Conservation (phyloP, 73 alveolate genomes). For the Urostyla sp. region DNA sequence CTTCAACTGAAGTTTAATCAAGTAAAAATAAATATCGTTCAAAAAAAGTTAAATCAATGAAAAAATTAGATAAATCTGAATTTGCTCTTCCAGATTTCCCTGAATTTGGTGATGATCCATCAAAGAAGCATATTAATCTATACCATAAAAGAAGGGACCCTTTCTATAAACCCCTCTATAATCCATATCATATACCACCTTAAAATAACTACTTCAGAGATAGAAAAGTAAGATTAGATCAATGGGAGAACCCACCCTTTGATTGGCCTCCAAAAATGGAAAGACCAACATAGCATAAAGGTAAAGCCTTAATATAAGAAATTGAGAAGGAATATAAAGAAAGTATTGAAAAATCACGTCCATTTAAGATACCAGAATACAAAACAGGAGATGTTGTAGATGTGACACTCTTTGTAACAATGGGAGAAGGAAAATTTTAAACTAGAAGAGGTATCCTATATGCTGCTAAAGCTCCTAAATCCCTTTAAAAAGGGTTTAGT, state of each 20-base stretch:
- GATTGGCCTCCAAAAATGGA: constrained; percentile 32
- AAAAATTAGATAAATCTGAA: too few relatives aligned
- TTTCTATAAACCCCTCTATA: constrained; percentile 27
- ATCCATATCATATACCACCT: constrained; percentile 18
- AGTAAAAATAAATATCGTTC: neutral
- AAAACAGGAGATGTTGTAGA: constrained; percentile 66
- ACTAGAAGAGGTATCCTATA: constrained; percentile 34
- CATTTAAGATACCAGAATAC: constrained; percentile 55
- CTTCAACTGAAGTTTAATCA: neutral
- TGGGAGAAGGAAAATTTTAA: constrained; percentile 57
- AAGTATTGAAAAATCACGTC: neutral
- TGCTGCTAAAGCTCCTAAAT: neutral
- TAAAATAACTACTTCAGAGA: neutral
- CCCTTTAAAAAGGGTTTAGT: constrained; percentile 9
- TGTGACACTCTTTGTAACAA: constrained; percentile 43
- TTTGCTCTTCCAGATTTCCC: too few relatives aligned
- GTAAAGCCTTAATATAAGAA: constrained; percentile 44
- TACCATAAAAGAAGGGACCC: constrained; percentile 9
- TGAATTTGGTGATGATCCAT: too few relatives aligned
- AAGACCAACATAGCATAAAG: constrained; percentile 61
- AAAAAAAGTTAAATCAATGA: too few relatives aligned
- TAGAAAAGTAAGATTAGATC: constrained; percentile 16
- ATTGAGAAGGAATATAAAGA: constrained; percentile 51
- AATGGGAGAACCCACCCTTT: constrained; percentile 51
- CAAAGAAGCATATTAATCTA: neutral